phyloP scores from a whole-genome alignment of 805 yeast species.

The Saturnispora serradocipensis region DNA sequence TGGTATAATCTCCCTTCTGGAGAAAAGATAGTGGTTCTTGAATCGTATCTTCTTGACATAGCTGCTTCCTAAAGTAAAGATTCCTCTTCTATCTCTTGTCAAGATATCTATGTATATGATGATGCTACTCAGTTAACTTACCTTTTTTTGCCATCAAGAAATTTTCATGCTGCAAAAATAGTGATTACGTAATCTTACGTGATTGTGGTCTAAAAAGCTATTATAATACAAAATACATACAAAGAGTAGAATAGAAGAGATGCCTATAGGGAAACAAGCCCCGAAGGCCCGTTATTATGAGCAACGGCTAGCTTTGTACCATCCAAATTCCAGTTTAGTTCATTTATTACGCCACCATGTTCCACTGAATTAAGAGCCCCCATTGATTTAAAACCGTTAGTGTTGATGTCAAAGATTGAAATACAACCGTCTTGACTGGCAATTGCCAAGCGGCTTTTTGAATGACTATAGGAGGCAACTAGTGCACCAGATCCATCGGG shows the following conservation, averaged over 20 bases:
- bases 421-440: not conserved
- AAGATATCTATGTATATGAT: no score
- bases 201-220: not conserved
- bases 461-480: not conserved
- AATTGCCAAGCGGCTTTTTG: not conserved
- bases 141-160: constrained; percentile 1
- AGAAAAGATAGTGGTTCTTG: constrained; percentile 96
- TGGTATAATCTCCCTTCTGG: constrained; percentile 98
- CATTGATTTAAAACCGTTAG: not conserved
- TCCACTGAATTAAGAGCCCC: constrained; percentile 2
- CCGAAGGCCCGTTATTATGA: not conserved
- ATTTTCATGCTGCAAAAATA: not conserved
- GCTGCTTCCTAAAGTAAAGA: not conserved
- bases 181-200: no score
- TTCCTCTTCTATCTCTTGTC: not conserved
- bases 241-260: not conserved
- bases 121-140: not conserved
- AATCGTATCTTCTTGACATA: constrained; percentile 96
- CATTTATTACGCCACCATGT: not conserved
- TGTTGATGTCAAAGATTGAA: not conserved
- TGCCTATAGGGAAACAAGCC: not conserved
- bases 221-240: not conserved
- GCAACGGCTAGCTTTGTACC: not conserved
- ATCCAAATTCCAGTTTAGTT: not conserved
- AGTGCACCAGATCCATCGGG: constrained; percentile 5